A percentile compares a stretch with the other conserved stretches of the same genome.
Conservation (phyloP, 345 rosid genomes). For the Alliaria petiolata region DNA sequence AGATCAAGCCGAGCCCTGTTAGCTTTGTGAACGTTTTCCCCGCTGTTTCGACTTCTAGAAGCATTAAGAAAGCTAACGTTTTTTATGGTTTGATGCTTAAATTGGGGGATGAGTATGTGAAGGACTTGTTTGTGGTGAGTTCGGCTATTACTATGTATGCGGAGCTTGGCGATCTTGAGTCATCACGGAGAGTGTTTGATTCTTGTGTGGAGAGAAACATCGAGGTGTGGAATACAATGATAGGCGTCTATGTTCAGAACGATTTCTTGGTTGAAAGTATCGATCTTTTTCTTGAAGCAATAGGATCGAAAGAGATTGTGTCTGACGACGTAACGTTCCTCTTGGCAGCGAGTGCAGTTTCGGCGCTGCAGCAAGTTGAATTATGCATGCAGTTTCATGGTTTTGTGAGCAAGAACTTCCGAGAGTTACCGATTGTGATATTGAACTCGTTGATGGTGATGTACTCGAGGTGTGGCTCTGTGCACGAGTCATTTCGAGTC, state of each 20-base stretch:
- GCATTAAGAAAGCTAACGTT: slow-evolving; percentile 44
- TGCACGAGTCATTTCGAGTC: slow-evolving; percentile 57
- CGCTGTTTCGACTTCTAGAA: slow-evolving; percentile 49
- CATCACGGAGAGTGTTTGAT: slow-evolving; percentile 63
- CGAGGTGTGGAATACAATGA: slow-evolving; percentile 90
- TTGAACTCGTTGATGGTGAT: slow-evolving; percentile 61
- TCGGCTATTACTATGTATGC: slow-evolving; percentile 64
- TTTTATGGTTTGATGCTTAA: slow-evolving; percentile 67
- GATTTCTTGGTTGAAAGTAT: slow-evolving; percentile 42
- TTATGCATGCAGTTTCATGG: slow-evolving; percentile 66
- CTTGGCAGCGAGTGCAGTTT: slow-evolving; percentile 58
- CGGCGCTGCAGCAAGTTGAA: slow-evolving; percentile 58
- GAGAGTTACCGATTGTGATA: slow-evolving; percentile 42
- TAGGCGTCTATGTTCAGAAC: slow-evolving; percentile 56
- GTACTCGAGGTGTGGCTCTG: slow-evolving; percentile 79
- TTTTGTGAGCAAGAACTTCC: slow-evolving; percentile 53
- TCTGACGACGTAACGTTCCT: slow-evolving; percentile 69
- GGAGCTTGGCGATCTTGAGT: slow-evolving; percentile 59
- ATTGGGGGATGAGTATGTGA: slow-evolving; percentile 52
- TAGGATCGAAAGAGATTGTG: slow-evolving; percentile 41
- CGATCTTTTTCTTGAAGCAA: slow-evolving; percentile 56
- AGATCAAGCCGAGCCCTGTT: slow-evolving; percentile 61
- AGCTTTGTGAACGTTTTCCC: slow-evolving; percentile 82
- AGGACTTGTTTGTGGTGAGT: slow-evolving; percentile 70
- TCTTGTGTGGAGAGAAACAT: slow-evolving; percentile 52